Conservation (phyloP, 164 flowering plant species). For the Nymphaea colorata region DNA sequence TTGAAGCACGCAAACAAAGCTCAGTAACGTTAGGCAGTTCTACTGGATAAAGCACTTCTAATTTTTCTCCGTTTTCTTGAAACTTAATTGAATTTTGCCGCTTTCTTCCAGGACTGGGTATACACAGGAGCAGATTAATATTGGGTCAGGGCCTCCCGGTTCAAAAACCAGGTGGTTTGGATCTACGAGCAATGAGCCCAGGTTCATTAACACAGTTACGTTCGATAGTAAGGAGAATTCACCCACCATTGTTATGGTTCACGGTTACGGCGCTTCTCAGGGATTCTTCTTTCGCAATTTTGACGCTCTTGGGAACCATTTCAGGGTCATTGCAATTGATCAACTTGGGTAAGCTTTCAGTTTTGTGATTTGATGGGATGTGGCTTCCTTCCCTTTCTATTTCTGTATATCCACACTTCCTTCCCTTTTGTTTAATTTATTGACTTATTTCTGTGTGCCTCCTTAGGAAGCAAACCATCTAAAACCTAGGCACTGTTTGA, state of each 20-base stretch:
- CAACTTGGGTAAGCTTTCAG: conserved; percentile 69
- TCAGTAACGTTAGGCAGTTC: too few relatives aligned
- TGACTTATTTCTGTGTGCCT: too few relatives aligned
- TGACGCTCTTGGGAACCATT: conserved; percentile 73
- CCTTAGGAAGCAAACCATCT: too few relatives aligned
- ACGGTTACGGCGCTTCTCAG: conserved; percentile 92
- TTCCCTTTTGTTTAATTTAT: too few relatives aligned
- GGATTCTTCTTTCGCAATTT: conserved; percentile 93
- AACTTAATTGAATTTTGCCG: too few relatives aligned
- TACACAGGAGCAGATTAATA: conserved; percentile 67
- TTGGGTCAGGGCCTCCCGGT: conserved; percentile 91
- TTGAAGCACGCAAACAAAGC: too few relatives aligned
- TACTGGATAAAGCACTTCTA: too few relatives aligned
- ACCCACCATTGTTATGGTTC: conserved; percentile 94
- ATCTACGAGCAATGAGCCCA: conserved; percentile 56
- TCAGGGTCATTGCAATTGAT: conserved; percentile 82
- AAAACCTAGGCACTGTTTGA: too few relatives aligned
- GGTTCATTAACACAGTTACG: conserved; percentile 85
- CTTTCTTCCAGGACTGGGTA: conserved; percentile 61
- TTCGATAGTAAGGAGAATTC: conserved; percentile 62
- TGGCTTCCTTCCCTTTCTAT: background rate
- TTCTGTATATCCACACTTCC: background rate
- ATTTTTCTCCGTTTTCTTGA: too few relatives aligned
- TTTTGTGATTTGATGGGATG: background rate
- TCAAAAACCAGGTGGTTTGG: conserved; percentile 84